A percentile compares a stretch with the other conserved stretches of the same genome.
Conservation (phyloP, 768 basidiomycete species). For the Kwoniella shandongensis region DNA sequence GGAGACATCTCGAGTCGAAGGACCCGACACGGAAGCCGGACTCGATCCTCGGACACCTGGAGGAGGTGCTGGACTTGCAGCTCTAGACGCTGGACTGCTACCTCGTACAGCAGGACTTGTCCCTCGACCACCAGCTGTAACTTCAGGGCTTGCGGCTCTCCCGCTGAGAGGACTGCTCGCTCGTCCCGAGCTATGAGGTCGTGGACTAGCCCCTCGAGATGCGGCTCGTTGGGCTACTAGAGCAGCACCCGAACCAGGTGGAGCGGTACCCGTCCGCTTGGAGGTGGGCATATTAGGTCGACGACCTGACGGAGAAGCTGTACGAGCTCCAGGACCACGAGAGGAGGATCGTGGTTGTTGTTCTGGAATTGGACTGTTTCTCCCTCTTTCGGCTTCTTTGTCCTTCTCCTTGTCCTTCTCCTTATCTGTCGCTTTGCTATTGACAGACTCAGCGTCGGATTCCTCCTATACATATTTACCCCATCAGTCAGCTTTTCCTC, state of each 20-base stretch:
- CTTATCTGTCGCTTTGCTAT: slow-evolving; percentile 20
- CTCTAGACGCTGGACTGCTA: slow-evolving; percentile 17
- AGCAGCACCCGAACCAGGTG: slow-evolving; percentile 41
- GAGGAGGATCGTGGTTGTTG: slow-evolving; percentile 17
- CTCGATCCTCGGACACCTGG: slow-evolving; percentile 3
- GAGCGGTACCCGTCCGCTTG: slow-evolving; percentile 39
- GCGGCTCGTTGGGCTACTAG: slow-evolving; percentile 42
- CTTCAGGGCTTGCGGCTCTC: slow-evolving; percentile 18
- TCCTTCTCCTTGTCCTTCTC: slow-evolving; percentile 31
- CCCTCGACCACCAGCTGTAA: slow-evolving; percentile 5
- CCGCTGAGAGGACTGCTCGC: slow-evolving; percentile 26
- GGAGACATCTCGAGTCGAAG: slow-evolving; percentile 13
- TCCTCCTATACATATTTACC: too few species aligned
- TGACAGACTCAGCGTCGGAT: slow-evolving; percentile 23
- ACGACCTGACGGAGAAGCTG: slow-evolving; percentile 28
- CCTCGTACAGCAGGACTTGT: slow-evolving; percentile 24
- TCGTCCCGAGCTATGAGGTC: slow-evolving; percentile 22
- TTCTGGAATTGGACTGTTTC: slow-evolving; percentile 1
- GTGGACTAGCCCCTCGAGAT: slow-evolving; percentile 29
- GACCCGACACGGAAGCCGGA: slow-evolving; percentile 2
- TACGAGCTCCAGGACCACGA: slow-evolving; percentile 25
- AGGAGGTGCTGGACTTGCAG: slow-evolving; percentile 6
- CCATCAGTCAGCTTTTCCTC: background rate
- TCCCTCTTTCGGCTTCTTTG: slow-evolving; percentile 14
- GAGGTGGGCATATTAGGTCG: slow-evolving; percentile 20